phyloP scores from a whole-genome alignment of 2,329 filamentous ascomycete genomes.

The Blumeriella jaapii region DNA sequence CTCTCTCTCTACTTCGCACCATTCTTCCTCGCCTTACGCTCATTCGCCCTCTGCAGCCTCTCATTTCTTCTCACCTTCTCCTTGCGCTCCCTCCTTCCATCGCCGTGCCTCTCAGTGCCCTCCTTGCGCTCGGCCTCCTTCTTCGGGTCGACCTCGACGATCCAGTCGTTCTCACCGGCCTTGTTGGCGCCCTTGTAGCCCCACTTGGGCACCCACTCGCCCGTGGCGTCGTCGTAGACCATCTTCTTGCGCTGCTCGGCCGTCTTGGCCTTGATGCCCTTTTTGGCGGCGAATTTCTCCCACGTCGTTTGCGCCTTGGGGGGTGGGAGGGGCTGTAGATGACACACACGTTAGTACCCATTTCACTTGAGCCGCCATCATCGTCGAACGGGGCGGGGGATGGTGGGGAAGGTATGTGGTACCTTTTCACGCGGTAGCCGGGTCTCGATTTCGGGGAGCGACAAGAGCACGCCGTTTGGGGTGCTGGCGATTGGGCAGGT shows the following conservation, averaged over 20 bases:
- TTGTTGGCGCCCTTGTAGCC: conserved; percentile 89
- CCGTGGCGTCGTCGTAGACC: conserved; percentile 71
- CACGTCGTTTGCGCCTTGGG: conserved; percentile 82
- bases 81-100: conserved; percentile 50
- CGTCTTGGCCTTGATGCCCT: conserved; percentile 86
- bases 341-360: too few relatives aligned
- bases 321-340: conserved; percentile 53
- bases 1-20: conserved; percentile 8
- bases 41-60: conserved; percentile 56
- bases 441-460: conserved; percentile 60
- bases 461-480: conserved; percentile 60
- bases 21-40: conserved; percentile 33
- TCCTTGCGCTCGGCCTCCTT: conserved; percentile 53
- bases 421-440: conserved; percentile 75
- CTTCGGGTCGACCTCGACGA: conserved; percentile 82
- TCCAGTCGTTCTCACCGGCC: conserved; percentile 70
- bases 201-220: conserved; percentile 90
- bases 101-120: conserved; percentile 48
- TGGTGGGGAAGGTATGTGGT: conserved; percentile 3
- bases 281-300: conserved; percentile 93
- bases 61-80: conserved; percentile 64
- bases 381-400: too few relatives aligned
- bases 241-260: conserved; percentile 67
- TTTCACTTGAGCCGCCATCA: too few relatives aligned
- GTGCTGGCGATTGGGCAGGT: conserved; percentile 71